Conservation (phyloP, 176 grass and related monocot species). For the barley (Hordeum vulgare) region MorexV3_pseudomolecules_assembly NC_058522.1:288877161-288877660, state of each 20-base stretch:
- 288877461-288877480: background rate
- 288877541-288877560: background rate
- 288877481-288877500: background rate
- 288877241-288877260: background rate
- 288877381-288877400: background rate
- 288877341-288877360: background rate
- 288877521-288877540: background rate
- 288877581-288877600: background rate
- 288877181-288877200: background rate
- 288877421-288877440: background rate
- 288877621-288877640: background rate
- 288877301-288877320: background rate
- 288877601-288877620: slow-evolving; percentile 17
- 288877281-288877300: background rate
- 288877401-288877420: background rate
- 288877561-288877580: background rate
- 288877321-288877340: too few relatives aligned
- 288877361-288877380: background rate
- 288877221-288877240: background rate
- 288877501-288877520: background rate
- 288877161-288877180: background rate
- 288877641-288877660: background rate
- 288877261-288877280: background rate
- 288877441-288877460: background rate
- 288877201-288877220: background rate